Evolutionary conservation across 495 filamentous ascomycete species (phyloP), one percentile per base, ranked within the genome.

Genomic region (Neurospora sp.): DNA sequence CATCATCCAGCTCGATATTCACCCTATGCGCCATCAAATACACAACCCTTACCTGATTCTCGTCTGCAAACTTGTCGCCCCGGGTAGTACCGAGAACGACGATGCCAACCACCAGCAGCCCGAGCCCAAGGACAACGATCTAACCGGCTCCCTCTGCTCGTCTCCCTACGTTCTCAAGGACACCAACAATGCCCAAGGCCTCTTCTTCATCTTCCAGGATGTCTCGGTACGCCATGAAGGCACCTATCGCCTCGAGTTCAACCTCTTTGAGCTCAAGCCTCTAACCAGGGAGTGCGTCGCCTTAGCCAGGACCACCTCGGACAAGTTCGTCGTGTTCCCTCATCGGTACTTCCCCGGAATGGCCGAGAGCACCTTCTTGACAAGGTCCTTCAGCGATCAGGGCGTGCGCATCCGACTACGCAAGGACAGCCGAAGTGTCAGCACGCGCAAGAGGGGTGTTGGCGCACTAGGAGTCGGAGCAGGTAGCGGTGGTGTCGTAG

Each of bases 161-260:
- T 99, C 96, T 35, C 87, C 97, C 70, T 94, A 99, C 82, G 89
- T 93, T 69, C 83, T 98, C 74, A 98, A 98, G 81, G 94, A 98
- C 79, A 89, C 91, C 16, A 89, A 95, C 78, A 97, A 99, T 81
- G 89, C 77, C 88, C 95, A 98, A 86, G 94, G 94, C 14, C 94
- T 92, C 2, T 99, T 96, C 84, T 98, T 99, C 74, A 92, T 98
- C n/a, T 98, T 97, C 82, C 92, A 92, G 7, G 96, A 99, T 80
- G 83, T 99, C 20, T 97, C 95, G 0, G 89, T 96, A 37, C 91
- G 92, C 79, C 85, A 92, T 22, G 91, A 93, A 75, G 96, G 96
- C 35, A 86, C 86, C 6, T 96, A 89, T 75, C 85, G 92, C 37
- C 84, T 98, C 73, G 90, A 91, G 48, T 98, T 99, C 79, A 93